Conservation (phyloP, 805 yeast species). For the Kuraishia piskuri region DNA sequence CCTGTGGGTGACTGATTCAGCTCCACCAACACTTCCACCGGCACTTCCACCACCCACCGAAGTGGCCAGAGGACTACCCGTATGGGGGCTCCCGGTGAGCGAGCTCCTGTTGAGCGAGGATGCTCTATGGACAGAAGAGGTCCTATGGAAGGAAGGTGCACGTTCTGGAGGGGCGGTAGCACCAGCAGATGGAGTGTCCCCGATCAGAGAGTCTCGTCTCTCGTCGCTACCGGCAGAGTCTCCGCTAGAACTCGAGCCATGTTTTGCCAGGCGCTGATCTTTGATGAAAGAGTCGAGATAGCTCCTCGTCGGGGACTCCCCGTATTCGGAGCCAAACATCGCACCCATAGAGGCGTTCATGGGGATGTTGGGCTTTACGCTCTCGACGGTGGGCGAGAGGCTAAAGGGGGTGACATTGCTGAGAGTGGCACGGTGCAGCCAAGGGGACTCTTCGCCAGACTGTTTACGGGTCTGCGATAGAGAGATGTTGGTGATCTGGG, state of each 20-base stretch:
- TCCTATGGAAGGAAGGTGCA: background rate
- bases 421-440: background rate
- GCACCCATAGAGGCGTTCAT: too few relatives aligned
- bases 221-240: background rate
- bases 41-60: background rate
- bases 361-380: background rate
- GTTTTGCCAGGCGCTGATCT: background rate
- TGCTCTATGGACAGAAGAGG: background rate
- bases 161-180: background rate
- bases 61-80: background rate
- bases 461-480: background rate
- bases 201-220: background rate
- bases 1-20: too few relatives aligned
- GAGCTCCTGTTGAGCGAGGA: background rate
- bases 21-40: too few relatives aligned
- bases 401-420: slow-evolving; percentile 31
- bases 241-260: background rate
- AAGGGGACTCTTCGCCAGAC: background rate
- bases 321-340: background rate
- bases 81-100: background rate
- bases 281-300: slow-evolving; percentile 4
- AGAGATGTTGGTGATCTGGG: background rate
- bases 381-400: slow-evolving; percentile 30
- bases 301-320: background rate
- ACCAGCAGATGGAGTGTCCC: too few relatives aligned